Conservation (phyloP, 2,329 filamentous ascomycete genomes). For the Cladosporium phlei region DNA sequence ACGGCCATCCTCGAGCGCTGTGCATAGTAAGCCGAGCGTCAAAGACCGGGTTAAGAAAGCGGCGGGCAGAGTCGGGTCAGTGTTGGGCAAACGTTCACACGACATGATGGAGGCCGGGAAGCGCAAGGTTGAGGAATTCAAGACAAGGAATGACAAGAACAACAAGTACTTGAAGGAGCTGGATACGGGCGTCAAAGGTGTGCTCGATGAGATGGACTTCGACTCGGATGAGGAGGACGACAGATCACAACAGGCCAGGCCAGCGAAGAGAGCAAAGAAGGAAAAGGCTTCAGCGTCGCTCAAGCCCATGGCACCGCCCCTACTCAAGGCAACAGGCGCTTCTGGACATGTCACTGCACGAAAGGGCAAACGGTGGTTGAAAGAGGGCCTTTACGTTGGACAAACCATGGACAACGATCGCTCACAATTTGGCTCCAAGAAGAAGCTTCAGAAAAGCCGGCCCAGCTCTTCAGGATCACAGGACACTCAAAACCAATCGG, state of each 20-base stretch:
- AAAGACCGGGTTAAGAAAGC: constrained; percentile 30
- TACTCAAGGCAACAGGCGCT: constrained; percentile 23
- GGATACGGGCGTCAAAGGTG: constrained; percentile 28
- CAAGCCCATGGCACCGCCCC: constrained; percentile 19
- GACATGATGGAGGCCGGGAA: constrained; percentile 37
- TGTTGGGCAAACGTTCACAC: constrained; percentile 33
- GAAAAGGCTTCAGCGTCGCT: constrained; percentile 21
- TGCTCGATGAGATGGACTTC: constrained; percentile 31
- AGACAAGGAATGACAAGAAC: constrained; percentile 15
- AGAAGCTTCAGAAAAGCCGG: constrained; percentile 43
- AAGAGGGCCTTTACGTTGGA: constrained; percentile 81
- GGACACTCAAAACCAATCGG: constrained; percentile 46
- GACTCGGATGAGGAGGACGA: constrained; percentile 19
- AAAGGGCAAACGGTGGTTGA: constrained; percentile 69
- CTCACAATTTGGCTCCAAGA: constrained; percentile 37
- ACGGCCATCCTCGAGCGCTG: neutral
- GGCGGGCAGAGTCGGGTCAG: constrained; percentile 24
- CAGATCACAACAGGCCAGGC: constrained; percentile 18
- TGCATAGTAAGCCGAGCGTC: constrained; percentile 25
- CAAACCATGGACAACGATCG: constrained; percentile 55
- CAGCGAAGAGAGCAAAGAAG: constrained; percentile 26
- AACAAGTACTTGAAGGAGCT: constrained; percentile 29
- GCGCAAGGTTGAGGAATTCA: constrained; percentile 27
- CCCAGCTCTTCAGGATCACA: constrained; percentile 20
- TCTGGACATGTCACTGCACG: constrained; percentile 29